Evolutionary conservation across 768 basidiomycete species (phyloP).

Genomic region (Collybia sp.): DNA sequence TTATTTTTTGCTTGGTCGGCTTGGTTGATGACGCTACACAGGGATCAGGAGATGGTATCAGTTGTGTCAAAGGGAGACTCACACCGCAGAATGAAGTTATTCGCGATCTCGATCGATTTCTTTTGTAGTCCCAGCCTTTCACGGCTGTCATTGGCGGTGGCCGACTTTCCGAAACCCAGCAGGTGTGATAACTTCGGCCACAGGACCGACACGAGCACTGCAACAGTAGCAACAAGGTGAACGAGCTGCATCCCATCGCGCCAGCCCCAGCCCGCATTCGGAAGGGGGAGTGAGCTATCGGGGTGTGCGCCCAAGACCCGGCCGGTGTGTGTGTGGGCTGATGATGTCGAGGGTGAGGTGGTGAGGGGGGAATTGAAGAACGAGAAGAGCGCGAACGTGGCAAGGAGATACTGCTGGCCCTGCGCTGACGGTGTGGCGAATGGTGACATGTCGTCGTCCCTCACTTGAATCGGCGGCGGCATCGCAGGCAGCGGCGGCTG

Average conservation of each 20-base stretch:
- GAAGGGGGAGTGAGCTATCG: conserved; percentile 15
- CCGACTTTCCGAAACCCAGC: neutral
- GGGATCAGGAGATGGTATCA: neutral
- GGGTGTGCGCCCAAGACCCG: conserved; percentile 43
- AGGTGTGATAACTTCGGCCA: conserved; percentile 19
- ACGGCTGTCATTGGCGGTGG: conserved; percentile 9
- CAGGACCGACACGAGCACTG: conserved; percentile 56
- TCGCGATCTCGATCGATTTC: conserved; percentile 2
- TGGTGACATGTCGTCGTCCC: conserved; percentile 6
- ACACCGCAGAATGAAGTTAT: no score
- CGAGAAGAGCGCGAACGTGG: conserved; percentile 79
- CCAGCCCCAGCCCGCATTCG: conserved; percentile 34
- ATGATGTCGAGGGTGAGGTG: conserved; percentile 28
- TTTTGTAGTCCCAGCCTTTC: conserved; percentile 2
- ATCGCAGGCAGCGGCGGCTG: conserved; percentile 29
- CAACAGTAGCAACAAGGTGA: conserved; percentile 61
- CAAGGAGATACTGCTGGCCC: conserved; percentile 68
- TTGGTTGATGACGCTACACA: neutral
- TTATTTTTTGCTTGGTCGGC: conserved; percentile 17
- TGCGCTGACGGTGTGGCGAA: conserved; percentile 20
- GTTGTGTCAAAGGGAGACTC: no score
- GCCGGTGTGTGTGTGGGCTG: conserved; percentile 44
- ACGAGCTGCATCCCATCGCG: conserved; percentile 54
- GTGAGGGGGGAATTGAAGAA: conserved; percentile 78
- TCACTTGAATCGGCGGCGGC: conserved; percentile 1